A percentile compares a stretch with the other conserved stretches of the same genome.
These are phyloP conservation scores for Falciphora oryzae DNA, from an alignment of 2,329 filamentous ascomycete species.

Conservation along the genomic window DNA sequence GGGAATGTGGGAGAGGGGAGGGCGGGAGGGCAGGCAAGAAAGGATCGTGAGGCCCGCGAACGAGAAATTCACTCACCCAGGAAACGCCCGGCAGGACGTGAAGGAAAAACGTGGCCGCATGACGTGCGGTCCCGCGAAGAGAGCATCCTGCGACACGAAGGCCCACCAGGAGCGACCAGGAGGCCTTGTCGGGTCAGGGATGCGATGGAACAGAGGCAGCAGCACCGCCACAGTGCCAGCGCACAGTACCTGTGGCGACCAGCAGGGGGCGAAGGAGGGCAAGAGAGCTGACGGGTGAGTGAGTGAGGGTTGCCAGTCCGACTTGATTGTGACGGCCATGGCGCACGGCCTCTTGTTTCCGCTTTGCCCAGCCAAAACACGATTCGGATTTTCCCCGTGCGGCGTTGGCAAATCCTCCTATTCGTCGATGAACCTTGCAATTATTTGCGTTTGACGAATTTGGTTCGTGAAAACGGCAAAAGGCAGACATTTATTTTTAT, in stretches of 20 bases:
- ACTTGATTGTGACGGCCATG: no score
- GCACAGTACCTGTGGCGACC: not conserved
- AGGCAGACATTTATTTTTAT: no score
- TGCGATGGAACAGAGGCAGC: not conserved
- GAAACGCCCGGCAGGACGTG: not conserved
- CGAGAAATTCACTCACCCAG: no score
- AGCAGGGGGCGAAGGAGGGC: not conserved
- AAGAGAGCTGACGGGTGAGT: no score
- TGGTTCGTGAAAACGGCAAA: not conserved
- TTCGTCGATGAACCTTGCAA: no score
- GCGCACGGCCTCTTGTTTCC: not conserved
- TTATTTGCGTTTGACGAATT: not conserved
- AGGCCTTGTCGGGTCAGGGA: not conserved
- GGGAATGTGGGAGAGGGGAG: not conserved
- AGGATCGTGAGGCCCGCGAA: no score
- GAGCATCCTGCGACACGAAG: not conserved
- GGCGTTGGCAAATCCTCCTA: no score
- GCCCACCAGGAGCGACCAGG: no score
- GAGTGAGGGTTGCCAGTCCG: no score
- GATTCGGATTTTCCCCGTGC: not conserved
- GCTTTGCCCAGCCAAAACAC: not conserved
- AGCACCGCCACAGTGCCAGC: not conserved
- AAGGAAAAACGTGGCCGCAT: not conserved
- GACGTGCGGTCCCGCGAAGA: not conserved
- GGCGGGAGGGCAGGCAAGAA: no score